phyloP scores from a whole-genome alignment of 2,329 filamentous ascomycete species.

The Immersiporthe knoxdaviesiana region DNA sequence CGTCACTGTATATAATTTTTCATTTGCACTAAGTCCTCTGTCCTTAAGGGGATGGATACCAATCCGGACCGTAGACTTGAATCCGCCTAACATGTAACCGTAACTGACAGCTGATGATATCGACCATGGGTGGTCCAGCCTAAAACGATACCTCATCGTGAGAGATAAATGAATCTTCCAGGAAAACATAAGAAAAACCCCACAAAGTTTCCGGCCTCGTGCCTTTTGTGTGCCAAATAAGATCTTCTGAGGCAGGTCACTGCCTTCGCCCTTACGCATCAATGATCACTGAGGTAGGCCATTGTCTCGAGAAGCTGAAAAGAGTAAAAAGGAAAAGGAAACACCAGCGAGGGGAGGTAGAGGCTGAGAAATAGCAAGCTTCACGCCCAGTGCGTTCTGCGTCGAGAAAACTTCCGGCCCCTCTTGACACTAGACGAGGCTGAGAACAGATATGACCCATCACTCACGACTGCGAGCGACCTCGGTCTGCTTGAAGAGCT shows the following conservation, averaged over 20 bases:
- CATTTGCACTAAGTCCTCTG: conserved; percentile 13
- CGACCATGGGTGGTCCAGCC: conserved; percentile 18
- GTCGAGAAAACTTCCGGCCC: conserved; percentile 2
- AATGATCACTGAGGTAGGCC: background rate
- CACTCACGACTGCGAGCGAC: background rate
- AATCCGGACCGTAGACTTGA: conserved; percentile 8
- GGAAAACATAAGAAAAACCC: conserved; percentile 17
- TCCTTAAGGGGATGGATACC: conserved; percentile 1
- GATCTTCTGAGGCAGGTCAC: background rate
- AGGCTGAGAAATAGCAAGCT: background rate
- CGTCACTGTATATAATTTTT: conserved; percentile 8
- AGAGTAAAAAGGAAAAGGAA: background rate
- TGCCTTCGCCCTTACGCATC: background rate
- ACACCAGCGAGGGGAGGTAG: background rate
- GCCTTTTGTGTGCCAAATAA: conserved; percentile 6
- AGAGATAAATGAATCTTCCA: conserved; percentile 28
- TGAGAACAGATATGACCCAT: background rate
- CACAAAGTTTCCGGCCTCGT: conserved; percentile 11
- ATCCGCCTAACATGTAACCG: conserved; percentile 9
- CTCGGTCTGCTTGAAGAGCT: background rate
- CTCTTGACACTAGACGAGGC: background rate
- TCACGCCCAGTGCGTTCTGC: conserved; percentile 17
- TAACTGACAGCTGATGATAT: conserved; percentile 24
- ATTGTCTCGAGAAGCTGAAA: background rate
- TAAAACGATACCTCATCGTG: conserved; percentile 26